A percentile compares a stretch with the other conserved stretches of the same genome.
Evolutionary conservation across 305 asterid species (phyloP).

Genomic region (Fraxinus latifolia): DNA sequence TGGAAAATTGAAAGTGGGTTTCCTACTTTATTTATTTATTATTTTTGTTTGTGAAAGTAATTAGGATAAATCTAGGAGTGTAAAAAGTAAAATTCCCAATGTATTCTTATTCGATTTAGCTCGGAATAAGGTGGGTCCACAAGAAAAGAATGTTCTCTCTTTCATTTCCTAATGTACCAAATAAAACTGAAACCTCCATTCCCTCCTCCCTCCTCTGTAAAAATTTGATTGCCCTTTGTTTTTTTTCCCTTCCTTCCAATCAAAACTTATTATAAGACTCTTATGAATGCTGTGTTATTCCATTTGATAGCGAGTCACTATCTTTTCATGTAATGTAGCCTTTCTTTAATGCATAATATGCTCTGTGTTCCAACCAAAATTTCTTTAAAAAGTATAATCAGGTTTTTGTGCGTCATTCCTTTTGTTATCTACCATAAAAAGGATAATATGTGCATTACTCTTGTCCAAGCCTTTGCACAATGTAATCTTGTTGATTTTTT

Average conservation of each 20-base stretch:
- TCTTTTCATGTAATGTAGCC: not conserved
- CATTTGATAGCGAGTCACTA: not conserved
- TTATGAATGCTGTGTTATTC: not conserved
- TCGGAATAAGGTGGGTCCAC: not conserved
- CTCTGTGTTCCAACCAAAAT: not conserved
- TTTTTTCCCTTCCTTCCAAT: not conserved
- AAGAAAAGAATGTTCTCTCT: not conserved
- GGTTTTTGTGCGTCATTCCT: not conserved
- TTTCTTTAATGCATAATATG: not conserved
- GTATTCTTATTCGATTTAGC: not conserved
- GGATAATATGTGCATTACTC: not conserved
- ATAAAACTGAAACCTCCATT: not conserved
- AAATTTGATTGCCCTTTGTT: not conserved
- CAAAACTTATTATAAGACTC: not conserved
- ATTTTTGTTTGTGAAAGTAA: not conserved
- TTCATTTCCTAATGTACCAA: not conserved
- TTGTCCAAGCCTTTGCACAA: not conserved
- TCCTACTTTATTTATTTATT: not conserved
- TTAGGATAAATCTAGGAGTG: not conserved
- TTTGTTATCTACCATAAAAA: not conserved
- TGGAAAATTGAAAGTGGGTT: not conserved
- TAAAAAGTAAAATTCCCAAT: not conserved
- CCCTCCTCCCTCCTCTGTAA: not conserved
- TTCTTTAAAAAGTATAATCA: not conserved
- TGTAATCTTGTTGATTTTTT: slow-evolving; percentile 22